Base-by-base conservation (phyloP, 2,329 filamentous ascomycete species). In the Aspergillus melleus region DNA sequence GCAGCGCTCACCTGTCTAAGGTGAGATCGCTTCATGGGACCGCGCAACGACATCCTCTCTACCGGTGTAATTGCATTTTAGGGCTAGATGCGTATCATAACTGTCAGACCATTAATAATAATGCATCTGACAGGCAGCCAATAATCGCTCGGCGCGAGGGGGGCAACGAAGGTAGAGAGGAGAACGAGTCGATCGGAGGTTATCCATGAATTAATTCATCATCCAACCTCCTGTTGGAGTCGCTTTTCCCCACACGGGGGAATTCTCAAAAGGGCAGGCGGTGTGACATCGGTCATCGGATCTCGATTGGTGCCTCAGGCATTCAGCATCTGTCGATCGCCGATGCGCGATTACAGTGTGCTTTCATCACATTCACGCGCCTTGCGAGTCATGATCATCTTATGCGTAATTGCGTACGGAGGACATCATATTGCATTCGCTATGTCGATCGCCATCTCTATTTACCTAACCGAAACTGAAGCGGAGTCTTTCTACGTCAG, bases 1-100 rank as follows among this genome's bases (percentile, higher is more conserved):
- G 75, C 72, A 51, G 75, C 72, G 63, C 75, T 77, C 62, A 78
- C 74, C 66, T 77, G 75, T 59, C 74, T 70, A 54, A 77, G 68
- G 65, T 77, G 76, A 52, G 74, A 77, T 61, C 72, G 74, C 66
- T 72, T 75, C 63, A 73, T 70, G 53, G 74, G 72, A 63, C 73
- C 76, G 58, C 73, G 73, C 62, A 74, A 64, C 64, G 75, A 74
- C 76, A 78, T 78, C 14, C 14, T 57, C 19, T 72, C 52, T 64
- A 54, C 46, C 46, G 54, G 55, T 54, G 36, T 52, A 50, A 57
- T 55, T 59, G 64, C 69, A 73, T 74, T 49, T 60, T 66, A 61
- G 19, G 36, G 11, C 6, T 11, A n/a, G 11, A 20, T 36, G 32
- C 11, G 32, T 46, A 19, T 20, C 16, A 44, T 46, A 20, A 14